Conservation (phyloP, 169 alveolate species). For the Plasmodium sp. region DNA sequence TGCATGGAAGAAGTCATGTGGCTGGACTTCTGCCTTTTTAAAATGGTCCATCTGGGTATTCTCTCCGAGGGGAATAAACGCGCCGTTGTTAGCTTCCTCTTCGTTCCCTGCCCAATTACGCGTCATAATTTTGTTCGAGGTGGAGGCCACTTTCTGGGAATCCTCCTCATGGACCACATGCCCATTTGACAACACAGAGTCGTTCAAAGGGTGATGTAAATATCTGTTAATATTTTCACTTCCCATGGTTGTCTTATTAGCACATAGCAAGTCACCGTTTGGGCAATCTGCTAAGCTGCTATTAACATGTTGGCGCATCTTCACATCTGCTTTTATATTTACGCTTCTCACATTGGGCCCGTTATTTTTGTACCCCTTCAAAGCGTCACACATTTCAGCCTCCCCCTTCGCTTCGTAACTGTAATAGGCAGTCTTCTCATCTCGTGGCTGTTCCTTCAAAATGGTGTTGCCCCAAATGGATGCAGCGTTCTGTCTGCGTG, state of each 20-base stretch:
- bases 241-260: background rate
- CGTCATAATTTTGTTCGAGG: background rate
- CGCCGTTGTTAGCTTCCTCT: background rate
- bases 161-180: background rate
- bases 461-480: background rate
- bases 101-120: background rate
- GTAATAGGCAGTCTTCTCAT: background rate
- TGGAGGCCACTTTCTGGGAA: background rate
- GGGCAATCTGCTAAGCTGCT: background rate
- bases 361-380: background rate
- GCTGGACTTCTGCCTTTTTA: background rate
- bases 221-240: background rate
- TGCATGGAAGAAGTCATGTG: background rate
- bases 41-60: background rate
- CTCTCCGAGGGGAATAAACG: background rate
- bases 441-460: background rate
- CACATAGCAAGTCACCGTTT: background rate
- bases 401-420: background rate
- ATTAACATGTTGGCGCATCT: background rate
- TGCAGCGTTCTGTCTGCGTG: background rate
- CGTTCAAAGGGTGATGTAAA: background rate
- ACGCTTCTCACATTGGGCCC: background rate
- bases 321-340: background rate
- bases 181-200: background rate
- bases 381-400: background rate